A percentile compares a stretch with the other conserved stretches of the same genome.
Evolutionary conservation across 2,329 filamentous ascomycete genomes (phyloP).

Genomic region (Fusarium transvaalense): DNA sequence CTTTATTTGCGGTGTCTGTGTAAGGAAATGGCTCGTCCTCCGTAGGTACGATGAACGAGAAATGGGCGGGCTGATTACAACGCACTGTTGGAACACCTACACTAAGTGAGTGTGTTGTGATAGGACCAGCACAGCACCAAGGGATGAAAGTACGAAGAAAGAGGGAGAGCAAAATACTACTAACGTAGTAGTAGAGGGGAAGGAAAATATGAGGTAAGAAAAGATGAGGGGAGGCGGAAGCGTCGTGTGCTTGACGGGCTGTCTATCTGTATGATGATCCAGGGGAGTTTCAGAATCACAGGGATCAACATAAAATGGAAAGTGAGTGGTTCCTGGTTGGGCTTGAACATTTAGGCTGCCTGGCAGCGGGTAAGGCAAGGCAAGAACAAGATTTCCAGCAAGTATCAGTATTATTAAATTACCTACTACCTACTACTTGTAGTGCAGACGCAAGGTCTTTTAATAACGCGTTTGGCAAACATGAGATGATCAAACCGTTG

Average conservation of each 20-base stretch:
- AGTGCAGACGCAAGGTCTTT: slow-evolving; percentile 10
- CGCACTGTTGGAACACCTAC: slow-evolving; percentile 1
- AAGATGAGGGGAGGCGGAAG: slow-evolving; percentile 17
- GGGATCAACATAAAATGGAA: slow-evolving; percentile 45
- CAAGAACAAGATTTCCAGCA: slow-evolving; percentile 12
- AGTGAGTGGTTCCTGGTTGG: slow-evolving; percentile 26
- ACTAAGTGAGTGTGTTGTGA: slow-evolving; percentile 11
- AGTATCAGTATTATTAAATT: slow-evolving; percentile 24
- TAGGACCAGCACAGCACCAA: slow-evolving; percentile 12
- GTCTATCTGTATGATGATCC: slow-evolving; percentile 33
- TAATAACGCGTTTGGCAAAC: slow-evolving; percentile 18
- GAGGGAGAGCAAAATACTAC: slow-evolving; percentile 11
- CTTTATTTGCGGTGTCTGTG: slow-evolving; percentile 20
- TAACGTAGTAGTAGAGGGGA: not conserved
- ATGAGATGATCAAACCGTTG: slow-evolving; percentile 10
- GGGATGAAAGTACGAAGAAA: slow-evolving; percentile 12
- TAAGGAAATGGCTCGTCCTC: slow-evolving; percentile 14
- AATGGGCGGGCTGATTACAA: not conserved
- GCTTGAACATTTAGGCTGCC: slow-evolving; percentile 7
- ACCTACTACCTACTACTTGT: not conserved
- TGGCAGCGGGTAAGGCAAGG: slow-evolving; percentile 25
- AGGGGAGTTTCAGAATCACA: slow-evolving; percentile 49
- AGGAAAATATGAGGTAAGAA: slow-evolving; percentile 29
- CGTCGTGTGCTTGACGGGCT: slow-evolving; percentile 19
- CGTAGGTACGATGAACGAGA: slow-evolving; percentile 6